Base-by-base conservation (phyloP, 345 rosid genomes). In the Mallotus nudiflorus region DNA sequence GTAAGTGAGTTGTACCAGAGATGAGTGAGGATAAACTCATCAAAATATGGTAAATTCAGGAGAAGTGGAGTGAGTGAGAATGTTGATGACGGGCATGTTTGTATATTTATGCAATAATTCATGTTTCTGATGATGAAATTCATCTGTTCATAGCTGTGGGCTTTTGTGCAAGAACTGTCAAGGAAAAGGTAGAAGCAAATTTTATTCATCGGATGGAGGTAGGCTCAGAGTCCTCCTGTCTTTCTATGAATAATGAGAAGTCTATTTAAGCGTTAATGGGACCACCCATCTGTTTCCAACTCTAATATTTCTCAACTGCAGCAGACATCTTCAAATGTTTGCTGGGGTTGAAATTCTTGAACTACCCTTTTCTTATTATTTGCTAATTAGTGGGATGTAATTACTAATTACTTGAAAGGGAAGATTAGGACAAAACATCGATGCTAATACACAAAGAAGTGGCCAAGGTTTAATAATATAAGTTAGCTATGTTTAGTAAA, bases 261-360 rank as follows among this genome's bases (percentile, higher is more conserved):
- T 25, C 53, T 10, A 52, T 56, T 58, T 62, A 18, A 39, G 77
- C 49, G 4, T 69, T 73, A 68, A 73, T 73, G 78, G 79, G 82
- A 59, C 76, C 82, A 73, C 72, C 25, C 58, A 49, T 58, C 67
- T 73, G 48, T 46, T 57, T 62, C 76, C 54, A 73, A 68, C 77
- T 73, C 60, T 48, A 67, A 57, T 62, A 72, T 68, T 75, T 67
- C 75, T 53, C 56, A 31, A 19, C 60, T 56, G 54, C 33, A 73
- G 20, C 76, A 75, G 84, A 80, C 84, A 76, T 66, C 29, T 75
- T 75, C 77, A 77, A 59, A 72, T 75, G 81, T 53, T 65, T 75
- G 84, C 56, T 78, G 81, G 81, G 82, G 14, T 0, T 16, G 62
- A 66, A 82, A 67, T 82, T 75, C 73, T 73, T 12, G 5, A 19